These are phyloP conservation scores for Peniophora sp. DNA, from an alignment of 1,284 basidiomycete genomes.

Conservation along the genomic window DNA sequence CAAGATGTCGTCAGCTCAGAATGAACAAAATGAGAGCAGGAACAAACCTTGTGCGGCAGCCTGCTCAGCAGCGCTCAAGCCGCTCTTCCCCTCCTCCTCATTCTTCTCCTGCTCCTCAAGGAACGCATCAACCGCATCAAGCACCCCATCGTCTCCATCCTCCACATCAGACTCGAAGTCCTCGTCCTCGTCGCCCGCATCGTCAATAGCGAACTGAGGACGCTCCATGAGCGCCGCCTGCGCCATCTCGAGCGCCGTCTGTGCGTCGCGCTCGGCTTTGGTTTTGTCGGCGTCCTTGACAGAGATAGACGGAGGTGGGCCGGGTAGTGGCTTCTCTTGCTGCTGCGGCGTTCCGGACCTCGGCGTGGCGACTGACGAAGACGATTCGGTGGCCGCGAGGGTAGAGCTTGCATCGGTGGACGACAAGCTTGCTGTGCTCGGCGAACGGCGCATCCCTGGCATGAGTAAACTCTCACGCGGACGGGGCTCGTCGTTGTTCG, in stretches of 20 bases:
- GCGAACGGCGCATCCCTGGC: constrained; percentile 51
- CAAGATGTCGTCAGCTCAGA: neutral
- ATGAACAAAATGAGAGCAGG: neutral
- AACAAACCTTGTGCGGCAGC: constrained; percentile 66
- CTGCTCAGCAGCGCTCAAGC: constrained; percentile 79
- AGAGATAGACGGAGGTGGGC: constrained; percentile 7
- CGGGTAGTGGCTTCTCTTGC: constrained; percentile 13
- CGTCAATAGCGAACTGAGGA: constrained; percentile 90
- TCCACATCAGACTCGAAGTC: constrained; percentile 55
- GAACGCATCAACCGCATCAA: constrained; percentile 94
- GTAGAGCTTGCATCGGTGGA: constrained; percentile 23
- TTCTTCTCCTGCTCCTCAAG: constrained; percentile 79
- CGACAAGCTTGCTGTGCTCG: constrained; percentile 45
- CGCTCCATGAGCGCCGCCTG: constrained; percentile 83
- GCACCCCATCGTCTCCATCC: constrained; percentile 62
- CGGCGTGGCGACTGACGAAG: constrained; percentile 5
- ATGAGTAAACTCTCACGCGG: constrained; percentile 82
- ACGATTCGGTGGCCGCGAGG: constrained; percentile 8
- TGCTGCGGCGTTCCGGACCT: constrained; percentile 14
- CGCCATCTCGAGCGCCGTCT: constrained; percentile 68
- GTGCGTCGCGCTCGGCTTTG: constrained; percentile 30
- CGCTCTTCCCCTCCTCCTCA: constrained; percentile 79
- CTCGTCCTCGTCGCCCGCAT: constrained; percentile 78
- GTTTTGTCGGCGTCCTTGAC: constrained; percentile 8
- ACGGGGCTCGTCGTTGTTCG: constrained; percentile 77